Evolutionary conservation across 2,329 filamentous ascomycete genomes (phyloP).

Genomic region (Aspergillus candidus): DNA sequence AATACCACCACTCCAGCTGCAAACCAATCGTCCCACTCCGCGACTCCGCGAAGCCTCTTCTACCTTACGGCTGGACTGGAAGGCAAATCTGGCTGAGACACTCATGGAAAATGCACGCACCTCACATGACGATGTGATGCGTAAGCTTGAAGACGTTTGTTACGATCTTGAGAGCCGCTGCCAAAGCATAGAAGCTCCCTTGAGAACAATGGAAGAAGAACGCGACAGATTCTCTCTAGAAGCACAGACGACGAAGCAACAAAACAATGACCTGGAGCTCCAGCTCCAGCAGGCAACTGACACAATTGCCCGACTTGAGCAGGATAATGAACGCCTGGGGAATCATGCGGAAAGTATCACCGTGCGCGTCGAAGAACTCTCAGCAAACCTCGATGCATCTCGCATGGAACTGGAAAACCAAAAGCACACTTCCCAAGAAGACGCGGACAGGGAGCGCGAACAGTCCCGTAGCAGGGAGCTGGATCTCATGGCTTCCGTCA

Average conservation of each 20-base stretch:
- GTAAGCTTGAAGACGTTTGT: constrained; percentile 49
- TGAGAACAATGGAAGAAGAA: constrained; percentile 38
- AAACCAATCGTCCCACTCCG: constrained; percentile 7
- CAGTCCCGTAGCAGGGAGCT: constrained; percentile 36
- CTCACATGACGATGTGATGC: constrained; percentile 44
- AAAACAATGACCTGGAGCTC: constrained; percentile 33
- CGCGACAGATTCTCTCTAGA: constrained; percentile 30
- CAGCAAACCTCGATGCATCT: constrained; percentile 25
- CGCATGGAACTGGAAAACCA: constrained; percentile 35
- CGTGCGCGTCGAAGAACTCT: constrained; percentile 33
- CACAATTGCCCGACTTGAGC: constrained; percentile 34
- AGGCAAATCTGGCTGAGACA: constrained; percentile 38
- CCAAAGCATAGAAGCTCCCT: constrained; percentile 49
- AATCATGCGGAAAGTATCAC: constrained; percentile 34
- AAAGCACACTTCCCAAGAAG: constrained; percentile 27
- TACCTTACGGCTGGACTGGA: constrained; percentile 44
- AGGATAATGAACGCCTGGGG: constrained; percentile 35
- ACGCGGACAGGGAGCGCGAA: constrained; percentile 21
- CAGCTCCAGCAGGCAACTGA: constrained; percentile 32
- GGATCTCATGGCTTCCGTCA: constrained; percentile 36
- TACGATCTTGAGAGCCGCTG: constrained; percentile 53
- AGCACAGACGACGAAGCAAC: constrained; percentile 28
- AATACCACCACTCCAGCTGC: constrained; percentile 7
- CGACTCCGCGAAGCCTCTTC: constrained; percentile 11
- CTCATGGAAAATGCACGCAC: constrained; percentile 40